Base-by-base conservation (phyloP, 306 rosid genomes). In the Crotalaria pallida region DNA sequence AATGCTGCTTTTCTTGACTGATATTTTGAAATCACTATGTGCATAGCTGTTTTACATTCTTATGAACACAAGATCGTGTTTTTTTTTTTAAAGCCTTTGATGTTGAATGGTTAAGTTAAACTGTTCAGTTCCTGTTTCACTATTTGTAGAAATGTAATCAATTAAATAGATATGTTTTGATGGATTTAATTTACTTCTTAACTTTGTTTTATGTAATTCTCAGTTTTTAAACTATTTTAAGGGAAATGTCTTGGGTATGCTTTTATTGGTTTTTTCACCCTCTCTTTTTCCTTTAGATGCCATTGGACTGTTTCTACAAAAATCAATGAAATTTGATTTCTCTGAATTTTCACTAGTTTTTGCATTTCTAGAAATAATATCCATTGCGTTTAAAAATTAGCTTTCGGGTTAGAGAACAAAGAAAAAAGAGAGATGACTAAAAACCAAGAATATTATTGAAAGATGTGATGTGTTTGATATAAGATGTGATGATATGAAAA, bases 1-100 rank as follows among this genome's bases (percentile, higher is more conserved):
- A 71, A 65, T 53, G 60, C 64, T 44, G 53, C 78, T 29, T 71
- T 59, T 65, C 40, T 71, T 13, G 38, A 58, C 47, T 64, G 57
- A 78, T 62, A 26, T 74, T 61, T 68, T 62, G 62, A 31, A 18
- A 1, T 47, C 45, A 60, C 62, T 41, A 19, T 67, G 29, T 58
- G 26, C 56, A 36, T 62, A n/a, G 41, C 43, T 11, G 16, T 64
- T 69, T 75, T 65, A 40, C 55, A 21, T 64, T 50, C 12, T 49
- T 75, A 58, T 33, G 7, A 29, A 48, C 48, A 45, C 24, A 3
- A 16, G 16, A 60, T 40, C 26, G 49, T 69, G 34, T 58, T 29
- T 67, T 77, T 34, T 60, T 26, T 68, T 7, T 45, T 62, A 56
- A 36, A 38, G 60, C 70, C 50, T 47, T 69, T 21, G 52, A 22